Evolutionary conservation across 2,329 filamentous ascomycete genomes (phyloP).

Genomic region (Sclerotinia glacialis): DNA sequence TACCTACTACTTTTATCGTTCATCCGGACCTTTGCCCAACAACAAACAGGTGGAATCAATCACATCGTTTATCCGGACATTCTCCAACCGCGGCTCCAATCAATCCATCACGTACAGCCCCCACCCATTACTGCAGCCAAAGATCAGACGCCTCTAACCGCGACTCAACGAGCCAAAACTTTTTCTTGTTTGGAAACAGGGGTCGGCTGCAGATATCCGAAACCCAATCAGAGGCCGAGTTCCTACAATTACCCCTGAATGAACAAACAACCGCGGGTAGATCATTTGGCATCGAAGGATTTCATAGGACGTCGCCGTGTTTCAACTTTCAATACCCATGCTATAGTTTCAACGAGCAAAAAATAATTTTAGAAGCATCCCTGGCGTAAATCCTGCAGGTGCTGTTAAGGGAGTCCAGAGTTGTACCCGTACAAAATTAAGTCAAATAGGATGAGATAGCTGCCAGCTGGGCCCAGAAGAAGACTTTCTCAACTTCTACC

Average conservation of each 20-base stretch:
- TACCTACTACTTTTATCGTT: background rate
- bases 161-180: conserved; percentile 4
- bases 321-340: conserved; percentile 13
- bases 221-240: conserved; percentile 9
- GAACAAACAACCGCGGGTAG: conserved; percentile 2
- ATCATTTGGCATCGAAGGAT: background rate
- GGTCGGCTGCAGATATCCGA: background rate
- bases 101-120: background rate
- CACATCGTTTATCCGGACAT: background rate
- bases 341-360: background rate
- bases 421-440: conserved; percentile 5
- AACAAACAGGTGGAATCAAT: background rate
- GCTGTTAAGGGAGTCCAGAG: background rate
- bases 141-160: conserved; percentile 17
- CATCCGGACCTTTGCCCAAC: background rate
- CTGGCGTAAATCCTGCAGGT: conserved; percentile 11
- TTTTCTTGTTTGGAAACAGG: background rate
- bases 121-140: background rate
- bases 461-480: conserved; percentile 9
- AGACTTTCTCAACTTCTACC: conserved; percentile 13
- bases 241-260: background rate
- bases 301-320: conserved; percentile 12
- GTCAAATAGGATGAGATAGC: conserved; percentile 18
- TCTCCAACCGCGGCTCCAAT: background rate
- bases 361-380: background rate